A percentile compares a stretch with the other conserved stretches of the same genome.
Evolutionary conservation across 495 filamentous ascomycete genomes (phyloP).

Genomic region (Sphaerosporella brunnea): DNA sequence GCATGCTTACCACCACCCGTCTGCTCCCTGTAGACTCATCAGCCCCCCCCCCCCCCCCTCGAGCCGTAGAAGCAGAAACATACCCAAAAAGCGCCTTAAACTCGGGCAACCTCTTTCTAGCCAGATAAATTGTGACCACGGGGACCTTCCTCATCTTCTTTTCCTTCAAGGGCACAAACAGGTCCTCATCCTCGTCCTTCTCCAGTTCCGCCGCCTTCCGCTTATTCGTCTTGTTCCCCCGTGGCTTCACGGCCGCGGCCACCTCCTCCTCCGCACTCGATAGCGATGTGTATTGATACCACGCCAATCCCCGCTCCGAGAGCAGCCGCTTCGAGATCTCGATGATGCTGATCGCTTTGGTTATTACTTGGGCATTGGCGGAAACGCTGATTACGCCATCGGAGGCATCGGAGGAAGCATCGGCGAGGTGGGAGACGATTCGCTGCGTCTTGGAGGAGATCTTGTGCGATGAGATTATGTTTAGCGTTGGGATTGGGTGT

Average conservation of each 20-base stretch:
- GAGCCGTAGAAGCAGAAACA: neutral
- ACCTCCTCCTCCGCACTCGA: neutral
- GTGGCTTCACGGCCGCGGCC: too few relatives aligned
- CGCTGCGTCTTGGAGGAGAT: slow-evolving; percentile 18
- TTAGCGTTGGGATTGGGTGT: too few relatives aligned
- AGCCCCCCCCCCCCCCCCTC: neutral
- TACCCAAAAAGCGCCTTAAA: slow-evolving; percentile 26
- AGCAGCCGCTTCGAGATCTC: slow-evolving; percentile 48
- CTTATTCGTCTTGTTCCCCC: neutral
- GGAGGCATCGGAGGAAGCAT: too few relatives aligned
- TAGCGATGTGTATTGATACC: slow-evolving; percentile 40
- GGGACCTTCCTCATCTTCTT: slow-evolving; percentile 13
- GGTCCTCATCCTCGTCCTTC: slow-evolving; percentile 25
- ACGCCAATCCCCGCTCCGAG: slow-evolving; percentile 32
- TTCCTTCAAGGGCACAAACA: slow-evolving; percentile 36
- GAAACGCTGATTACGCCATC: slow-evolving; percentile 2
- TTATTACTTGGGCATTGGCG: slow-evolving; percentile 34
- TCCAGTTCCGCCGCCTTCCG: neutral
- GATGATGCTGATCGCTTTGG: slow-evolving; percentile 45
- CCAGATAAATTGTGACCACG: slow-evolving; percentile 45
- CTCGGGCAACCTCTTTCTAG: slow-evolving; percentile 35
- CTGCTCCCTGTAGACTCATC: neutral
- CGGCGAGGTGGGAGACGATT: slow-evolving; percentile 21
- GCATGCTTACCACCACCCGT: neutral
- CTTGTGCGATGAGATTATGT: slow-evolving; percentile 16